phyloP scores from a whole-genome alignment of 345 rosid species.

The Pugionium cornutum region DNA sequence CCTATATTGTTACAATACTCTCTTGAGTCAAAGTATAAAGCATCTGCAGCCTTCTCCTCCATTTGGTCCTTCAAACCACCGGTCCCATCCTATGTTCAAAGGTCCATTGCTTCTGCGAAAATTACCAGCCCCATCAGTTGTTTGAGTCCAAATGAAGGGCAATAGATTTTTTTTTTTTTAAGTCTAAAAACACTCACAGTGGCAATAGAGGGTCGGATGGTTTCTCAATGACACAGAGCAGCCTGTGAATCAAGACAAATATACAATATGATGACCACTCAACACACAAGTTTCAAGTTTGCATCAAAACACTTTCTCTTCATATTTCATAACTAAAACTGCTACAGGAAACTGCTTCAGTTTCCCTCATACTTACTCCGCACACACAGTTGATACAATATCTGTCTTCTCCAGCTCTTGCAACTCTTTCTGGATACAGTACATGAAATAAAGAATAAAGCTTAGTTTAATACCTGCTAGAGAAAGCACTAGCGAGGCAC shows the following conservation, averaged over 20 bases:
- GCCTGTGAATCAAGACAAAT: constrained; percentile 42
- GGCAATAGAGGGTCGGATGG: constrained; percentile 64
- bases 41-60: constrained; percentile 66
- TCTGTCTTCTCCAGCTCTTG: constrained; percentile 52
- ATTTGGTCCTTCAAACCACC: constrained; percentile 78
- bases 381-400: constrained; percentile 52
- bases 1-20: constrained; percentile 17
- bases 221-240: constrained; percentile 43
- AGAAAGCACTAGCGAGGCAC: not conserved
- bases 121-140: constrained; percentile 9
- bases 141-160: not conserved
- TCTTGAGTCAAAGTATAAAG: constrained; percentile 50
- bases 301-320: not conserved
- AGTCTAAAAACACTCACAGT: constrained; percentile 46
- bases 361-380: constrained; percentile 58
- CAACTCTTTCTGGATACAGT: constrained; percentile 57
- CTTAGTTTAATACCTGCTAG: not conserved
- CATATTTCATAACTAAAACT: not conserved
- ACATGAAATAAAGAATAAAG: not conserved
- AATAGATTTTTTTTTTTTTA: not conserved
- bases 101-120: constrained; percentile 67
- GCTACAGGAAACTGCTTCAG: not conserved
- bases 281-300: not conserved
- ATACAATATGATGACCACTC: constrained; percentile 1
- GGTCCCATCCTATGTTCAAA: constrained; percentile 58